Evolutionary conservation across 345 rosid genomes (phyloP).

Genomic region (Mangifera indica): DNA sequence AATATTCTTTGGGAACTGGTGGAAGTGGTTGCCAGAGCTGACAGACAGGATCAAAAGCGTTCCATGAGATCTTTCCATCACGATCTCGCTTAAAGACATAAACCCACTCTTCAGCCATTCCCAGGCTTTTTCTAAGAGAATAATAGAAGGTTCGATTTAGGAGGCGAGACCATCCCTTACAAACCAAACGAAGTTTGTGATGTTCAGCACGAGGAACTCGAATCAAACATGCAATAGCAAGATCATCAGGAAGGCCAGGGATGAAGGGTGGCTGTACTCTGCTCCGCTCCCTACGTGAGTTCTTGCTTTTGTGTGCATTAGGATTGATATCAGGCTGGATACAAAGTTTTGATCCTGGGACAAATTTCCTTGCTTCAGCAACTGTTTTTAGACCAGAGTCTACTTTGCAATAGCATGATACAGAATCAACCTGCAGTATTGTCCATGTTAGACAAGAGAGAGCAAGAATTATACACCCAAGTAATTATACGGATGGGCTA

Average conservation of each 20-base stretch:
- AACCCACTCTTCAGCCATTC: constrained; percentile 94
- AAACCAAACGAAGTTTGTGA: constrained; percentile 74
- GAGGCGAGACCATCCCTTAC: constrained; percentile 85
- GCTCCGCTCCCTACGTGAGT: constrained; percentile 67
- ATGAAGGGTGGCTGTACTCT: constrained; percentile 79
- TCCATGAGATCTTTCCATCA: constrained; percentile 92
- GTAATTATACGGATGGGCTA: not conserved
- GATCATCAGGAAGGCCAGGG: constrained; percentile 96
- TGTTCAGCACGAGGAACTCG: constrained; percentile 95
- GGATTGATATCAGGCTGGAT: constrained; percentile 94
- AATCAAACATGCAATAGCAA: constrained; percentile 85
- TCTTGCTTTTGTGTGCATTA: constrained; percentile 79
- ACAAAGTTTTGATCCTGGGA: constrained; percentile 92
- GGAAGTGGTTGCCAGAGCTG: constrained; percentile 96
- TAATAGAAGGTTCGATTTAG: constrained; percentile 72
- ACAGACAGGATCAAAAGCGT: constrained; percentile 74
- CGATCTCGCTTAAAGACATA: constrained; percentile 90
- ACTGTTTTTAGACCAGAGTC: constrained; percentile 88
- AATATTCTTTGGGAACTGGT: constrained; percentile 87
- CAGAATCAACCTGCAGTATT: constrained; percentile 84
- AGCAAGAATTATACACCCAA: not conserved
- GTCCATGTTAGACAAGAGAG: constrained; percentile 9
- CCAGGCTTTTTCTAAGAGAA: constrained; percentile 72
- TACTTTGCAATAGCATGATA: constrained; percentile 91
- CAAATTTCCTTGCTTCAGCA: constrained; percentile 91